These are phyloP conservation scores for Choanephora cucurbitarum DNA, from an alignment of 371 early-diverging fungal genomes.

Conservation along the genomic window DNA sequence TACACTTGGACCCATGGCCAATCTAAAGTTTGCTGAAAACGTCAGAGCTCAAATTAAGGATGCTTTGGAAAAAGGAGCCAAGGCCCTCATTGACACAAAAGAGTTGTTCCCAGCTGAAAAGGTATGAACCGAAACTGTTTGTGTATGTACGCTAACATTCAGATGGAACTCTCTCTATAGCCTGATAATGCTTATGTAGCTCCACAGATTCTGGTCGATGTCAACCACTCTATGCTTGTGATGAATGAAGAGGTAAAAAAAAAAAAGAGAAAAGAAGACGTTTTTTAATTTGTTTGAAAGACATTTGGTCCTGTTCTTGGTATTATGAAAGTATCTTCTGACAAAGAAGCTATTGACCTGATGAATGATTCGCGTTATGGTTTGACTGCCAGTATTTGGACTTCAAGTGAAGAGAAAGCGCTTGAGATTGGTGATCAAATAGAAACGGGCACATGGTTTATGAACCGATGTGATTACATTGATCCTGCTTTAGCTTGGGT, in stretches of 20 bases:
- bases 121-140: slow-evolving; percentile 24
- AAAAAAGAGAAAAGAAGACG: background rate
- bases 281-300: too few relatives aligned
- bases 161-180: background rate
- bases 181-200: slow-evolving; percentile 62
- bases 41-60: slow-evolving; percentile 73
- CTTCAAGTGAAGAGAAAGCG: slow-evolving; percentile 62
- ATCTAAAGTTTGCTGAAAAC: slow-evolving; percentile 63
- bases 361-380: slow-evolving; percentile 88
- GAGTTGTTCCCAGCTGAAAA: slow-evolving; percentile 63
- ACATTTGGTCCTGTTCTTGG: slow-evolving; percentile 88
- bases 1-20: slow-evolving; percentile 83
- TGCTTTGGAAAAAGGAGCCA: slow-evolving; percentile 77
- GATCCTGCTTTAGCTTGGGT: slow-evolving; percentile 85
- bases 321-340: slow-evolving; percentile 72
- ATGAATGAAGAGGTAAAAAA: slow-evolving; percentile 73
- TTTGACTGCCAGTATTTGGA: slow-evolving; percentile 87
- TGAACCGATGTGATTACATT: slow-evolving; percentile 84
- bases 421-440: slow-evolving; percentile 67
- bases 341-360: slow-evolving; percentile 73
- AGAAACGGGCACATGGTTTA: slow-evolving; percentile 85
- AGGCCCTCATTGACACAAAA: slow-evolving; percentile 59
- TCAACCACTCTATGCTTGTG: slow-evolving; percentile 73
- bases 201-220: slow-evolving; percentile 76
- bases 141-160: background rate